Base-by-base conservation (phyloP, 352 stramenopile genomes). In the Pythium insidiosum region DNA sequence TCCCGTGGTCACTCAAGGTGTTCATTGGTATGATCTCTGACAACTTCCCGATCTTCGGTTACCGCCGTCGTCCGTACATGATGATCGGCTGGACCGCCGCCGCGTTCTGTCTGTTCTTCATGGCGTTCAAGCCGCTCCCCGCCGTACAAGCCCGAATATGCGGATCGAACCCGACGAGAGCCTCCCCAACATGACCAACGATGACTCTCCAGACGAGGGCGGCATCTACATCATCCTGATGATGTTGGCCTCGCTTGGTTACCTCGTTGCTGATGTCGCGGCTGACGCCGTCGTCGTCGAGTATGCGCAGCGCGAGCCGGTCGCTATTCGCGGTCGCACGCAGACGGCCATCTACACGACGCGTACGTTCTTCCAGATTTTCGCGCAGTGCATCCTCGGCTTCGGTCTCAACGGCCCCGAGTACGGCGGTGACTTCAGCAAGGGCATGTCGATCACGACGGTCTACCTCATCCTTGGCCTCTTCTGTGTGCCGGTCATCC, bases 211-310 rank as follows among this genome's bases (percentile, higher is more conserved):
- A n/a, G n/a, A n/a, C n/a, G n/a, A n/a, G n/a, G n/a, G n/a, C n/a
- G n/a, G n/a, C 28, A 33, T 33, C 28, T 9, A 33, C 28, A 15
- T 33, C 9, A 33, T 33, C 15, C 28, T 9, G 15, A 15, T 33
- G 9, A 33, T 15, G 9, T 33, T 15, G 15, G 28, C 9, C 28
- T 33, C 15, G 9, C 28, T 9, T 33, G 9, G 28, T 33, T 33
- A 15, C 15, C 15, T 33, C 28, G 28, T 15, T 33, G 28, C 15
- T 15, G 28, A 33, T 33, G 28, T 33, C 22, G 50, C 61, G 6
- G 61, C 57, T 13, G 61, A 71, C 33, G 57, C 48, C 36, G 50
- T 68, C n/a, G 55, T 71, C 21, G 49, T 57, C 26, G 49, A 57
- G 38, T 57, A 57, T 42, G 49, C 49, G 15, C 49, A 57, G 49